Percentiles rank a stretch among this genome's conserved stretches.
Evolutionary conservation across 2,329 filamentous ascomycete species (phyloP).

Genomic region (Colletotrichum filicis): DNA sequence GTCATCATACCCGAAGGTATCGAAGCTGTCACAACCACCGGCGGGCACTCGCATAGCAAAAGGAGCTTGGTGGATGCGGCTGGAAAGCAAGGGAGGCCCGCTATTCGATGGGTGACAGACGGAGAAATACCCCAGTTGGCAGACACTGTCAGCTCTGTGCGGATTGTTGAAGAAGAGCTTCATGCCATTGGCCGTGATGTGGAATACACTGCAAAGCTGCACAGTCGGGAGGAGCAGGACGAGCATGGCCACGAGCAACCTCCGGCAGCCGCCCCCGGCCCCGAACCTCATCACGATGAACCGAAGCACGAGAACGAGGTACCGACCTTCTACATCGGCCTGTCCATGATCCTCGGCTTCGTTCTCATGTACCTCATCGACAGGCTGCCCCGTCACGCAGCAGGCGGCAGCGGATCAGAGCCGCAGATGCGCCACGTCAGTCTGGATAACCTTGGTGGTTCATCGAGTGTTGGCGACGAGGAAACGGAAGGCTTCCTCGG

Average conservation of each 20-base stretch:
- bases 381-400: slow-evolving; percentile 79
- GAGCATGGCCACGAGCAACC: slow-evolving; percentile 39
- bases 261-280: slow-evolving; percentile 43
- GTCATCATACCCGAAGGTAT: slow-evolving; percentile 98
- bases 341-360: slow-evolving; percentile 89
- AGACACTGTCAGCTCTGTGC: not conserved
- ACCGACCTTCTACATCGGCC: slow-evolving; percentile 82
- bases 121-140: slow-evolving; percentile 12
- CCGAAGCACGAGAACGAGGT: slow-evolving; percentile 50
- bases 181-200: not conserved
- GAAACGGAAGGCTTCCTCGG: slow-evolving; percentile 69
- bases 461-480: slow-evolving; percentile 61
- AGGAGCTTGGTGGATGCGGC: slow-evolving; percentile 6
- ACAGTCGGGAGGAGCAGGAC: slow-evolving; percentile 19
- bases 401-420: slow-evolving; percentile 70
- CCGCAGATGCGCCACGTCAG: slow-evolving; percentile 86
- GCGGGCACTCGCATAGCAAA: slow-evolving; percentile 40
- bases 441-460: slow-evolving; percentile 78
- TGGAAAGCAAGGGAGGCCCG: slow-evolving; percentile 1
- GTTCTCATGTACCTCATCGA: slow-evolving; percentile 98
- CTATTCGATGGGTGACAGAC: slow-evolving; percentile 19
- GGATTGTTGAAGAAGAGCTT: not conserved
- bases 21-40: slow-evolving; percentile 81
- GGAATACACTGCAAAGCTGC: slow-evolving; percentile 1
- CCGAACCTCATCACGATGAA: slow-evolving; percentile 45